phyloP scores from a whole-genome alignment of 139 green algal species.

The Asterochloris sp. region DNA sequence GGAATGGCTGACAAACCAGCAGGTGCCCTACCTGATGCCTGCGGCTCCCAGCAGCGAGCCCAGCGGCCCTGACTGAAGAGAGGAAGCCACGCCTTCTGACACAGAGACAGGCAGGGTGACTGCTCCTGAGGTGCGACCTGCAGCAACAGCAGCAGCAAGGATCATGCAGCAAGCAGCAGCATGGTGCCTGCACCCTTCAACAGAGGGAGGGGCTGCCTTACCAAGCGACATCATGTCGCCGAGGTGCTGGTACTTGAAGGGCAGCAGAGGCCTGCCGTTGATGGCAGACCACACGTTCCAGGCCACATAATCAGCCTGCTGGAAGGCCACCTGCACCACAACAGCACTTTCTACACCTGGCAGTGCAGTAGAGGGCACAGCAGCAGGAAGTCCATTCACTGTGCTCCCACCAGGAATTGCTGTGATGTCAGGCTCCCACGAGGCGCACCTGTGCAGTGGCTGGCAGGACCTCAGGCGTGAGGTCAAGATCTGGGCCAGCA shows the following conservation, averaged over 20 bases:
- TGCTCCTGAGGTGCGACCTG: conserved; percentile 62
- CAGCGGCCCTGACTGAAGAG: conserved; percentile 49
- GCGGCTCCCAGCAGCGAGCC: conserved; percentile 47
- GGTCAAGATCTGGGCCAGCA: conserved; percentile 25
- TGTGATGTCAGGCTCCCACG: not conserved
- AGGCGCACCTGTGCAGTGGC: conserved; percentile 26
- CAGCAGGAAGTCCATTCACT: not conserved
- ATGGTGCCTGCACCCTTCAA: not conserved
- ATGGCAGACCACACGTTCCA: conserved; percentile 98
- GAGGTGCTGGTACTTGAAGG: conserved; percentile 98
- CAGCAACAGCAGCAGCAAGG: not conserved
- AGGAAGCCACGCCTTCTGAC: conserved; percentile 39
- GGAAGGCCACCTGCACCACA: conserved; percentile 90
- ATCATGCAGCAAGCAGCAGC: not conserved
- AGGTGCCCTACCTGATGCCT: conserved; percentile 38
- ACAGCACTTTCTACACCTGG: not conserved
- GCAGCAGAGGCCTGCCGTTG: conserved; percentile 80
- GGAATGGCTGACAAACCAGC: not conserved
- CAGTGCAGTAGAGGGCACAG: not conserved
- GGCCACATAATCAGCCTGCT: conserved; percentile 96
- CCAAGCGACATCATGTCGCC: conserved; percentile 95
- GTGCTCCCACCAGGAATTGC: not conserved
- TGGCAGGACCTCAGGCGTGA: conserved; percentile 3
- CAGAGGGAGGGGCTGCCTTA: not conserved
- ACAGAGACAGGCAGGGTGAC: conserved; percentile 75